Evolutionary conservation across 108 stramenopile genomes (phyloP), one percentile per base, ranked within the genome.

Genomic region (Asterionellopsis glacialis): DNA sequence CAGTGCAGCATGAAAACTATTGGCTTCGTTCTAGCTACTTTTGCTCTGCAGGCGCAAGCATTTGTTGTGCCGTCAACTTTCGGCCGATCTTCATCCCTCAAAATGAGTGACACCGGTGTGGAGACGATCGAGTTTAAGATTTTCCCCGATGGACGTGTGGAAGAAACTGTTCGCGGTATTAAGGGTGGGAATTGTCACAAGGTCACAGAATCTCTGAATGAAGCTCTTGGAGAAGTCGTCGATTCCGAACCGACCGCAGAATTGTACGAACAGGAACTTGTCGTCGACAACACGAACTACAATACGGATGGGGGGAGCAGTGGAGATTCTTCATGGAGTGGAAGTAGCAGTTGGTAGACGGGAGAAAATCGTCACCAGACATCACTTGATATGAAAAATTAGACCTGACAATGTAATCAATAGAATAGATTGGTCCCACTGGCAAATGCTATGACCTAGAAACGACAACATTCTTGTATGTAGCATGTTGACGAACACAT

Each of bases 61-160:
- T 33, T 33, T 33, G 33, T 33, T 7, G 33, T 33, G 33, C 33
- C 33, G 33, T 33, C 33, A 5, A 33, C 33, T 33, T 33, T 33
- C 33, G 33, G 33, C 33, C 5, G 33, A 33, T 5, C 33, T 33
- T 33, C 33, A 33, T 33, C 33, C 7, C 33, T 33, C 33, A 33
- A 33, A 7, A 48, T 48, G 47, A 48, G 47, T 21, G 47, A 48
- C 21, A 48, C 19, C 9, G 47, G 56, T 22, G 16, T 85, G 28
- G 87, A 90, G 68, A 75, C 74, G 56, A 80, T 93, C 58, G 84
- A 90, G 73, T 93, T 88, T 64, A 75, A 77, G 52, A 86, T 93
- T 38, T 83, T 77, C 58, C 82, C 86, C 41, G 90, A 84, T 69
- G 91, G 91, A n/a, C 80, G 92, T 21, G 76, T 93, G 10, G 87